Conservation (phyloP, 1,284 basidiomycete genomes). For the Rhodotorula sp. region DNA sequence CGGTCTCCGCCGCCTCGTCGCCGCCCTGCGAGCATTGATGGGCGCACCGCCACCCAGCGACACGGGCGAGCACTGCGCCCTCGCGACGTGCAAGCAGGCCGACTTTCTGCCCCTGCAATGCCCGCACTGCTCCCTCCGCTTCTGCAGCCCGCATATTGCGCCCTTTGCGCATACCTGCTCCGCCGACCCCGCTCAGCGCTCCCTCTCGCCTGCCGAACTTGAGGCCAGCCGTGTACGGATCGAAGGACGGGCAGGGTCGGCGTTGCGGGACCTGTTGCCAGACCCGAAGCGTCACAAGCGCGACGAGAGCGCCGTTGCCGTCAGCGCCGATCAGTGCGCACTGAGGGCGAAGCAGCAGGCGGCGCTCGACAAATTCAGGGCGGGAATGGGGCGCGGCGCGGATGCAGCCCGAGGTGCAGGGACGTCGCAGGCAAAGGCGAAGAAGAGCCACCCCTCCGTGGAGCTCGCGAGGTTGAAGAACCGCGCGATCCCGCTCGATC, state of each 20-base stretch:
- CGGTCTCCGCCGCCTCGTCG: background rate
- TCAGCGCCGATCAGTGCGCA: background rate
- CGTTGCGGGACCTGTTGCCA: slow-evolving; percentile 28
- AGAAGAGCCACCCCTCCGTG: slow-evolving; percentile 7
- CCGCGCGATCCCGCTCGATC: slow-evolving; percentile 24
- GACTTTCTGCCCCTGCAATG: slow-evolving; percentile 38
- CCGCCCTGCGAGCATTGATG: background rate
- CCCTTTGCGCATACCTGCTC: slow-evolving; percentile 21
- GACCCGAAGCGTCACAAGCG: slow-evolving; percentile 24
- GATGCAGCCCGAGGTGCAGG: no score
- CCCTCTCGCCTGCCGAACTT: background rate
- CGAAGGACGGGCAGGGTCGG: background rate
- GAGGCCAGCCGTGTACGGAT: background rate
- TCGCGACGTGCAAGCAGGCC: slow-evolving; percentile 13
- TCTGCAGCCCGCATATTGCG: slow-evolving; percentile 55
- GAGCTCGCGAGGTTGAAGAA: slow-evolving; percentile 33
- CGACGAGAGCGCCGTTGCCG: background rate
- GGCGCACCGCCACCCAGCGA: slow-evolving; percentile 6
- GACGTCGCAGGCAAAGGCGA: background rate
- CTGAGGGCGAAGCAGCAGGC: slow-evolving; percentile 4
- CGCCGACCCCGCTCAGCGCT: background rate
- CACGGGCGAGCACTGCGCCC: slow-evolving; percentile 27
- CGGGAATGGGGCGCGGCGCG: slow-evolving; percentile 12
- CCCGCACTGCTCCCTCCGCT: slow-evolving; percentile 9
- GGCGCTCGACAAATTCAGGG: slow-evolving; percentile 22